These are phyloP conservation scores for Ophiobolus disseminans DNA, from an alignment of 2,329 filamentous ascomycete species.

Conservation along the genomic window DNA sequence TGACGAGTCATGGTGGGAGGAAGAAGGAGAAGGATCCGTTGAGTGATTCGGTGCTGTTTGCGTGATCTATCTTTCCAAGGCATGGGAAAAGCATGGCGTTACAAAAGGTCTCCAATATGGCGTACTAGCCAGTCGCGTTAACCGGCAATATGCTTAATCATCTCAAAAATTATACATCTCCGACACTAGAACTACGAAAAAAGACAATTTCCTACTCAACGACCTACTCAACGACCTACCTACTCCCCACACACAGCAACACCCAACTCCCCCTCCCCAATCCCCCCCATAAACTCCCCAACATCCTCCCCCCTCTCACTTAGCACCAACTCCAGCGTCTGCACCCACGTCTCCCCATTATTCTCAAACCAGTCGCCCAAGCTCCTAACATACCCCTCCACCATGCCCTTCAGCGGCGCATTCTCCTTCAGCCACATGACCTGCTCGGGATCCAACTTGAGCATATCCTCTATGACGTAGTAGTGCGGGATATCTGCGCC, in stretches of 20 bases:
- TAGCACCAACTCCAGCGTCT: conserved; percentile 65
- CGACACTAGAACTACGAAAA: too few relatives aligned
- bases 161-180: too few relatives aligned
- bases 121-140: too few relatives aligned
- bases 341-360: conserved; percentile 67
- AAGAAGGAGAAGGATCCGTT: conserved; percentile 71
- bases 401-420: conserved; percentile 63
- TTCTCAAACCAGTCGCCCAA: conserved; percentile 66
- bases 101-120: too few relatives aligned
- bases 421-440: conserved; percentile 65
- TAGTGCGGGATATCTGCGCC: conserved; percentile 69
- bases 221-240: too few relatives aligned
- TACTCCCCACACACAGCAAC: conserved; percentile 51
- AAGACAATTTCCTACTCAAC: too few relatives aligned
- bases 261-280: conserved; percentile 75
- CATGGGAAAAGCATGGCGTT: conserved; percentile 29
- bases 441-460: conserved; percentile 68
- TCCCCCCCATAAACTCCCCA: conserved; percentile 66
- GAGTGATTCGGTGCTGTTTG: conserved; percentile 79
- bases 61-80: conserved; percentile 54
- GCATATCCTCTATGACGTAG: conserved; percentile 69
- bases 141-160: too few relatives aligned
- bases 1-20: conserved; percentile 71
- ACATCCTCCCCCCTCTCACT: conserved; percentile 62
- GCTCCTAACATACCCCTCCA: conserved; percentile 60